Evolutionary conservation across 1,139 yeast genomes (phyloP), one percentile per base, ranked within the genome.

Genomic region (Saccharomyces hybrid): DNA sequence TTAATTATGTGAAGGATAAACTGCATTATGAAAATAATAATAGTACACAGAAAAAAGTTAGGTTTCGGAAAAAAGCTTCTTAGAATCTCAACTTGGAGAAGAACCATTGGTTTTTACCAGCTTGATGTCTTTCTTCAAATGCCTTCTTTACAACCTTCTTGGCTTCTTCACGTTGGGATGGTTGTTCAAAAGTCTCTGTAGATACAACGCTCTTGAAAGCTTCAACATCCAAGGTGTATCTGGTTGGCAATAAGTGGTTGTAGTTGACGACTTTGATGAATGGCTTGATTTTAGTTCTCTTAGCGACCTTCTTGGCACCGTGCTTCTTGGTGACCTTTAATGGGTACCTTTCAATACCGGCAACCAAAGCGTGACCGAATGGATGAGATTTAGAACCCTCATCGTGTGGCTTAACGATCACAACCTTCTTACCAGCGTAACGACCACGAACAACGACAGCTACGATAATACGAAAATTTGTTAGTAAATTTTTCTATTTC

Each of bases 371-470:
- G 75, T 95, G 99, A 76, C 97, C 96, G 87, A 91, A 95, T 74
- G 95, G 95, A 84, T 93, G 97, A 64, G 95, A 76, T 83, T 93
- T 95, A 82, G 98, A 84, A 76, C 99, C 99, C 75, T 93, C 98
- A 76, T 95, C 99, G 78, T 88, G 95, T 72, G 97, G 95, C 81
- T 89, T 90, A 77, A 95, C 93, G 78, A 95, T 90, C 78, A 95
- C 99, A 70, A 95, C 99, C 88, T 95, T 95, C 89, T 91, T 93
- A 84, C 99, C 99, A 78, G 99, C 99, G 88, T 84, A 93, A 84
- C 99, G 95, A 77, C 99, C 99, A 80, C 98, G 95, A 80, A 93
- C 96, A 78, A 93, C 91, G 81, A 93, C 91, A 82, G 99, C 98
- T 88, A 74, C 58, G 49, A 16, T 28, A 52, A 58, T 49, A 50